Conservation (phyloP, 2,329 filamentous ascomycete genomes). For the Monascus ruber region DNA sequence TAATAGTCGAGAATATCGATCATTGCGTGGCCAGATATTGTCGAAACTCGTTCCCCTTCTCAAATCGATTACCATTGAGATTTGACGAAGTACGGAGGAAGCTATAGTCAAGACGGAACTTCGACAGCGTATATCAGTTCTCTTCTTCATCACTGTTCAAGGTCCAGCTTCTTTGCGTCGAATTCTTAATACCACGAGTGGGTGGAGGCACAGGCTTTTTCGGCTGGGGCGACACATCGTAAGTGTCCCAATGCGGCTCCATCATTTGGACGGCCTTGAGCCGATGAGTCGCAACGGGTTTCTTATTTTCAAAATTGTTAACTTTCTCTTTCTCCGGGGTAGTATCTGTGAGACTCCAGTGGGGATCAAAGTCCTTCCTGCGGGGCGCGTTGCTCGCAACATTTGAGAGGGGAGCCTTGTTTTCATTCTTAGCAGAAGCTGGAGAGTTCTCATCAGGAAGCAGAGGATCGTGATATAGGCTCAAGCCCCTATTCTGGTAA, state of each 20-base stretch:
- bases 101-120: no score
- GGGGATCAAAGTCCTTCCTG: conserved; percentile 62
- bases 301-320: conserved; percentile 27
- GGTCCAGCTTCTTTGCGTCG: conserved; percentile 31
- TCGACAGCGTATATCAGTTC: no score
- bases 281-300: conserved; percentile 44
- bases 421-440: conserved; percentile 8
- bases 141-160: conserved; percentile 27
- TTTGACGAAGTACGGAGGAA: not conserved
- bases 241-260: conserved; percentile 45
- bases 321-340: conserved; percentile 23
- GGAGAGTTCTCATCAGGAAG: conserved; percentile 50
- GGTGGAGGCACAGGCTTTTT: conserved; percentile 13
- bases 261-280: conserved; percentile 64
- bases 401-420: conserved; percentile 45
- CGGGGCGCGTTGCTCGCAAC: conserved; percentile 65
- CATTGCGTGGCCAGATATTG: not conserved
- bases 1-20: no score
- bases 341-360: conserved; percentile 64
- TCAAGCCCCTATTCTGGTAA: conserved; percentile 55
- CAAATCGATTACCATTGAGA: not conserved
- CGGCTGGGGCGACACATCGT: conserved; percentile 26
- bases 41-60: not conserved
- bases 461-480: conserved; percentile 68
- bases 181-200: conserved; percentile 13